phyloP scores from a whole-genome alignment of 257 asterid species.

The Asclepias syriaca region DNA sequence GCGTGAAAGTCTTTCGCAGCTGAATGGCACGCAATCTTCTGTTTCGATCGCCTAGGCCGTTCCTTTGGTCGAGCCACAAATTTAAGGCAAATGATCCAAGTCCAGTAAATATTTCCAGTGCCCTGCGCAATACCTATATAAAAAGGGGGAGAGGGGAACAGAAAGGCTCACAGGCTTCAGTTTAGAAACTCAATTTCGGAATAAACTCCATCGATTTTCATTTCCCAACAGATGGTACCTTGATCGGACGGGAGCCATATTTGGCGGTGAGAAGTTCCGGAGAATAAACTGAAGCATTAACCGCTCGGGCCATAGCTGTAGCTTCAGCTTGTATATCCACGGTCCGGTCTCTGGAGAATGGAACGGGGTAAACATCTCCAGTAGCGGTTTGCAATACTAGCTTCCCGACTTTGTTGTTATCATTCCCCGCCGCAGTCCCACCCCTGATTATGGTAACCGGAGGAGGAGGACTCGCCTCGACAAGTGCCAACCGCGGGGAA shows the following conservation, averaged over 20 bases:
- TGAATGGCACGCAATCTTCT: slow-evolving; percentile 65
- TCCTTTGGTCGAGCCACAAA: slow-evolving; percentile 71
- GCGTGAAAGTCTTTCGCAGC: slow-evolving; percentile 67
- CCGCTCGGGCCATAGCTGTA: slow-evolving; percentile 87
- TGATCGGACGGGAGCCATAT: slow-evolving; percentile 77
- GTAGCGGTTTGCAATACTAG: slow-evolving; percentile 20
- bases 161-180: background rate
- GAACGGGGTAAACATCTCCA: slow-evolving; percentile 20
- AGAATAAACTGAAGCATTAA: slow-evolving; percentile 66
- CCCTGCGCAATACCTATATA: slow-evolving; percentile 47
- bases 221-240: slow-evolving; percentile 22
- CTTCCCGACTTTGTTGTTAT: slow-evolving; percentile 15
- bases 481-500: slow-evolving; percentile 56
- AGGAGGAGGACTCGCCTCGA: slow-evolving; percentile 58
- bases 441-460: slow-evolving; percentile 38
- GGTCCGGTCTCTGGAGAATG: slow-evolving; percentile 57
- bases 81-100: slow-evolving; percentile 69
- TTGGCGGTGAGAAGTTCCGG: slow-evolving; percentile 45
- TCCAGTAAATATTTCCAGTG: slow-evolving; percentile 57
- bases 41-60: slow-evolving; percentile 47
- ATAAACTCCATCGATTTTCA: background rate
- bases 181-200: background rate
- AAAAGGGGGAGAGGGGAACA: background rate
- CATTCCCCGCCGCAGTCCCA: slow-evolving; percentile 26
- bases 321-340: slow-evolving; percentile 96